A percentile compares a stretch with the other conserved stretches of the same genome.
Evolutionary conservation across 176 grass and related monocot species (phyloP).

Genomic region (Metroxylon sagu): DNA sequence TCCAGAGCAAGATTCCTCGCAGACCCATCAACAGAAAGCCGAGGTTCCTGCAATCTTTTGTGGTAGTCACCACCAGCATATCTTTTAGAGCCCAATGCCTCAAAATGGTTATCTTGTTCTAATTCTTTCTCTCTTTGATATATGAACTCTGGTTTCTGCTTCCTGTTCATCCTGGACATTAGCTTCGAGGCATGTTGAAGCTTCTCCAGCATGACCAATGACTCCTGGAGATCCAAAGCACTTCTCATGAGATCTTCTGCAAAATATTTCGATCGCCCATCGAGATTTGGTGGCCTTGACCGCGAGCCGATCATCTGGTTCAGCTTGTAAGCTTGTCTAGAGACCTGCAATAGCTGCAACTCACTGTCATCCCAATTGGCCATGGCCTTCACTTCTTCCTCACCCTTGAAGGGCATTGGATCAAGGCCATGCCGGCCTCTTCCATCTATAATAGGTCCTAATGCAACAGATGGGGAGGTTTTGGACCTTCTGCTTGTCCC

Average conservation of each 20-base stretch:
- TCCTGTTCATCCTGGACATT: conserved; percentile 24
- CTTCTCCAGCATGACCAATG: conserved; percentile 61
- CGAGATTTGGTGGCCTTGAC: not conserved
- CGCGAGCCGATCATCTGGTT: conserved; percentile 10
- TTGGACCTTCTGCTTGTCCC: conserved; percentile 4
- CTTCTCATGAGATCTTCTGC: conserved; percentile 61
- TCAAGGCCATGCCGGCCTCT: conserved; percentile 22
- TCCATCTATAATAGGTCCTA: conserved; percentile 28
- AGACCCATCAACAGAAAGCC: conserved; percentile 2
- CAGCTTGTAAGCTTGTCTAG: conserved; percentile 10
- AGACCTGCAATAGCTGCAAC: conserved; percentile 29
- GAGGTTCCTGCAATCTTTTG: conserved; percentile 1
- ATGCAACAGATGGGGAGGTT: conserved; percentile 21
- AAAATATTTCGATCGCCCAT: conserved; percentile 39
- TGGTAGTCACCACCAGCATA: conserved; percentile 1
- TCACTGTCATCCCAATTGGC: conserved; percentile 24
- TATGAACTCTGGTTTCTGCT: conserved; percentile 26
- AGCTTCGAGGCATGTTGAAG: conserved; percentile 39
- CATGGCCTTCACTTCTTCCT: conserved; percentile 35
- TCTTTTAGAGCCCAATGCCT: conserved; percentile 20
- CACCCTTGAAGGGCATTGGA: conserved; percentile 13
- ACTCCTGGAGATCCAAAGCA: conserved; percentile 71
- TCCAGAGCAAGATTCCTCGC: conserved; percentile 30
- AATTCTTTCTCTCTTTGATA: conserved; percentile 5
- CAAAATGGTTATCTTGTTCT: conserved; percentile 19